A percentile compares a stretch with the other conserved stretches of the same genome.
These are phyloP conservation scores for Vanilla planifolia DNA, from an alignment of 106 monocot species.

Conservation along the genomic window DNA sequence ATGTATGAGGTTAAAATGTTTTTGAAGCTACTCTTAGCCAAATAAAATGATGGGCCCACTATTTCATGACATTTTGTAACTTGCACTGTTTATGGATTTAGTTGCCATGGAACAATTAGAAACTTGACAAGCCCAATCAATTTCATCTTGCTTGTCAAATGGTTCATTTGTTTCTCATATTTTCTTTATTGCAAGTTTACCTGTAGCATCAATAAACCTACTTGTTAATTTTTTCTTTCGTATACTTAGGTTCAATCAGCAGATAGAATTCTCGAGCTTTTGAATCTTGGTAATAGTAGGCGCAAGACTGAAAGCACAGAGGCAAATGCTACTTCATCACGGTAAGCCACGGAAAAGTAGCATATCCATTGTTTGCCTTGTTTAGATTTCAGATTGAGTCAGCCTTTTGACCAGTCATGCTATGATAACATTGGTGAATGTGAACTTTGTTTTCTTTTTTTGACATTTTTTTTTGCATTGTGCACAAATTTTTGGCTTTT, in stretches of 20 bases:
- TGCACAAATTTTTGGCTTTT: neutral
- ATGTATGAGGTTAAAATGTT: neutral
- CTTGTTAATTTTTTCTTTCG: conserved; percentile 3
- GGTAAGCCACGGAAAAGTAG: conserved; percentile 33
- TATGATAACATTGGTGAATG: neutral
- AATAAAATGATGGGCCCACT: no score
- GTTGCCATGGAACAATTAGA: no score
- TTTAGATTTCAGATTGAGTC: neutral
- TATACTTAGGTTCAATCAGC: conserved; percentile 84
- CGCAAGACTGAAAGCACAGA: conserved; percentile 99
- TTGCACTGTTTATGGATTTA: no score
- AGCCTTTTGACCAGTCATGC: neutral
- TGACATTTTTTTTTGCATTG: neutral
- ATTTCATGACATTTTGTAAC: no score
- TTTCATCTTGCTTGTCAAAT: no score
- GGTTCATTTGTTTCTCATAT: neutral
- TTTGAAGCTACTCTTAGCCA: neutral
- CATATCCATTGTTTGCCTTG: neutral
- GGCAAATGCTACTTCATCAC: conserved; percentile 95
- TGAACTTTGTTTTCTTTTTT: neutral
- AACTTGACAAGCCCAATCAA: no score
- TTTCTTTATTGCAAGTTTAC: neutral
- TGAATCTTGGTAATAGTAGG: conserved; percentile 94
- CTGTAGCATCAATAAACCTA: neutral
- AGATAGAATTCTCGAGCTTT: conserved; percentile 93